phyloP scores from a whole-genome alignment of 2,329 filamentous ascomycete species.

The Myrmaecium sp. region DNA sequence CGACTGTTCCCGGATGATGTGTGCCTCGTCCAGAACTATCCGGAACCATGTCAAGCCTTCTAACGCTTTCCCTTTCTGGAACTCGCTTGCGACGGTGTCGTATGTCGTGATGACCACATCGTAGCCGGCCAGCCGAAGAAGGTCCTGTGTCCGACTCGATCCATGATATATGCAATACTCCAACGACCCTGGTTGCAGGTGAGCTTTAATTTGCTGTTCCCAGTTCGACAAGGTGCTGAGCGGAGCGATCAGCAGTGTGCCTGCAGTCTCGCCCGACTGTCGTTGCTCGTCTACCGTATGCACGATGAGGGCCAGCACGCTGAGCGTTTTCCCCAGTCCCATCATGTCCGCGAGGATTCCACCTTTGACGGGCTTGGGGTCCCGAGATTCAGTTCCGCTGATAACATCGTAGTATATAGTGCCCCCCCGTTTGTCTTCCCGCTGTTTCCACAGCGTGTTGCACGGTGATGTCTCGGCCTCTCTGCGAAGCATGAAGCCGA shows the following conservation, averaged over 20 bases:
- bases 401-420: conserved; percentile 69
- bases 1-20: conserved; percentile 75
- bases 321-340: conserved; percentile 43
- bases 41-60: conserved; percentile 80
- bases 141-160: conserved; percentile 51
- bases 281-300: conserved; percentile 42
- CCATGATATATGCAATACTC: conserved; percentile 80
- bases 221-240: conserved; percentile 87
- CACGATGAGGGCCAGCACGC: conserved; percentile 62
- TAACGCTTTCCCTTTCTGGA: conserved; percentile 51
- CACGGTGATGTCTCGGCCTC: conserved; percentile 56
- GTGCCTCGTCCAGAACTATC: conserved; percentile 85
- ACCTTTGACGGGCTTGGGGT: conserved; percentile 21
- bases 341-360: conserved; percentile 35
- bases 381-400: conserved; percentile 36
- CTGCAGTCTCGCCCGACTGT: conserved; percentile 41
- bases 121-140: conserved; percentile 47
- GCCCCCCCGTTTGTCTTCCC: conserved; percentile 39
- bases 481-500: conserved; percentile 69
- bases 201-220: conserved; percentile 78
- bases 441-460: conserved; percentile 62
- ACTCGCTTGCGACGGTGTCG: conserved; percentile 68
- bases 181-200: conserved; percentile 48
- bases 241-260: conserved; percentile 76
- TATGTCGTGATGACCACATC: conserved; percentile 91